These are phyloP conservation scores for Trichoderma koningii DNA, from an alignment of 2,329 filamentous ascomycete species.

Conservation along the genomic window DNA sequence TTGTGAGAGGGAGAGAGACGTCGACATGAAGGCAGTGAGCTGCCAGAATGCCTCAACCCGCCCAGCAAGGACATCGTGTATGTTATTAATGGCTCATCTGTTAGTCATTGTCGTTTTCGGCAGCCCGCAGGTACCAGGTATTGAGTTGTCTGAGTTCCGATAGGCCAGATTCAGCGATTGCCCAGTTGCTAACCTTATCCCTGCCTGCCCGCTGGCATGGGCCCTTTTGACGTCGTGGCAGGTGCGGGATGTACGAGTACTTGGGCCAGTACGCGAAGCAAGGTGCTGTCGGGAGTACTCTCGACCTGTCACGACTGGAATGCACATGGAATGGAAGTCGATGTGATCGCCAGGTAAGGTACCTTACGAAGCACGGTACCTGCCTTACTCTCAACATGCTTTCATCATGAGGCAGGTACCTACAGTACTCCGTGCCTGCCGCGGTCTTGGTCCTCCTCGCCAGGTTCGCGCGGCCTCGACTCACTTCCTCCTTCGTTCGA, in stretches of 20 bases:
- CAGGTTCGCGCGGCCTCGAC: constrained; percentile 3
- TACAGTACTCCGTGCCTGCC: neutral
- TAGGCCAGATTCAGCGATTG: constrained; percentile 15
- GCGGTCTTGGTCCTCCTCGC: neutral
- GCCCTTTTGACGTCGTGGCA: constrained; percentile 16
- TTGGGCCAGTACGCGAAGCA: neutral
- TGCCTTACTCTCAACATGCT: no score
- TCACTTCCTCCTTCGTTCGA: neutral
- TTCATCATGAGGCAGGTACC: no score
- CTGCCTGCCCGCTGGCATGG: constrained; percentile 14
- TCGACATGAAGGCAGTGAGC: neutral
- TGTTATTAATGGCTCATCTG: constrained; percentile 21
- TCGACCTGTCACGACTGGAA: constrained; percentile 4
- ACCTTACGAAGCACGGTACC: no score
- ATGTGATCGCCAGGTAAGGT: no score
- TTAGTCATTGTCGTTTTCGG: neutral
- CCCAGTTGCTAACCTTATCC: constrained; percentile 11
- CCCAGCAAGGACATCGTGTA: neutral
- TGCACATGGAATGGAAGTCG: neutral
- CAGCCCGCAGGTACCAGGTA: constrained; percentile 17
- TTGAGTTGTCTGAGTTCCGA: constrained; percentile 10
- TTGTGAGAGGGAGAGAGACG: neutral
- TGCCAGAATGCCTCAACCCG: neutral
- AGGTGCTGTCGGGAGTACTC: neutral
- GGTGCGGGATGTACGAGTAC: neutral